Conservation (phyloP, 2,329 filamentous ascomycete genomes). For the Paecilomyces niveus region DNA sequence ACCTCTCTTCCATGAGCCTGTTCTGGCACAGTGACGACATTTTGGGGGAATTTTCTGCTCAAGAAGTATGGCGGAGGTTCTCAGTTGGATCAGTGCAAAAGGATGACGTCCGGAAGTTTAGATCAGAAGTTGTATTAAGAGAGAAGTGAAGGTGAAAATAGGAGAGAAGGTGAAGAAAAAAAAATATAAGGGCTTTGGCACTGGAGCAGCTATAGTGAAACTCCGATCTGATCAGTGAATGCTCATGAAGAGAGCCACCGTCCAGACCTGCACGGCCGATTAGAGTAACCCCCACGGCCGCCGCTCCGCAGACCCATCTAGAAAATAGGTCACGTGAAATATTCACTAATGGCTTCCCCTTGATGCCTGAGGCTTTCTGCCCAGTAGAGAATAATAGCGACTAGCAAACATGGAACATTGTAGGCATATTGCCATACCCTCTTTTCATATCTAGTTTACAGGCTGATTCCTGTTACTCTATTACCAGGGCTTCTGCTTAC, state of each 20-base stretch:
- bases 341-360: neutral
- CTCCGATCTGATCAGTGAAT: neutral
- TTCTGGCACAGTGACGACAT: conserved; percentile 82
- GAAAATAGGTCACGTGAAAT: neutral
- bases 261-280: neutral
- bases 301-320: conserved; percentile 1
- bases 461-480: too few relatives aligned
- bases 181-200: neutral
- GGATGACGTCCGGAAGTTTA: neutral
- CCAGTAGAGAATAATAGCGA: too few relatives aligned
- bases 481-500: too few relatives aligned
- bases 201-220: neutral
- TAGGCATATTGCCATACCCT: too few relatives aligned
- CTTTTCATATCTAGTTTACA: too few relatives aligned
- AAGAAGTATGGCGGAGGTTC: neutral
- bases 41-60: conserved; percentile 7
- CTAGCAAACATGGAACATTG: too few relatives aligned
- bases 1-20: conserved; percentile 82
- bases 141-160: neutral
- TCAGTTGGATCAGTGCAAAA: neutral
- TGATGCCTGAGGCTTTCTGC: too few relatives aligned
- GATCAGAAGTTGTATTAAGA: neutral
- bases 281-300: neutral
- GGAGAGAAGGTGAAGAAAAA: neutral
- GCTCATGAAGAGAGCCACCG: neutral